These are phyloP conservation scores for Carex parvula DNA, from an alignment of 176 grass and related monocot genomes.

Conservation along the genomic window DNA sequence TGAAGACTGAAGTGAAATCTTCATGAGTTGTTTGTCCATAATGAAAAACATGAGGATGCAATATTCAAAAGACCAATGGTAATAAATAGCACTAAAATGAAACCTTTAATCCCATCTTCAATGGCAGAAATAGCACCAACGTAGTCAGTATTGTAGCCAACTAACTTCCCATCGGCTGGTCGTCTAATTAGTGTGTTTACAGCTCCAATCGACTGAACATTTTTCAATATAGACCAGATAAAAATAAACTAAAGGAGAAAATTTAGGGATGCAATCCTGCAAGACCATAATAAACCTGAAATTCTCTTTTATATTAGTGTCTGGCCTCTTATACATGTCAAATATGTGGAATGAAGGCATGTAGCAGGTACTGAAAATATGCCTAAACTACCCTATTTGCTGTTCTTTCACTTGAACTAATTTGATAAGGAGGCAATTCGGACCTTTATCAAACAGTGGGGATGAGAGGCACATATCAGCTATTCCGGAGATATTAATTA, in stretches of 20 bases:
- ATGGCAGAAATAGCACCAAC: conserved; percentile 97
- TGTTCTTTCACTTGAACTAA: background rate
- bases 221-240: conserved; percentile 29
- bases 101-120: conserved; percentile 95
- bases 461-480: background rate
- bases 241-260: conserved; percentile 15
- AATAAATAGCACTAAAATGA: conserved; percentile 6
- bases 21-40: background rate
- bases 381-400: background rate
- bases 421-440: background rate
- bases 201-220: conserved; percentile 79
- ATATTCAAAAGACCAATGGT: conserved; percentile 5
- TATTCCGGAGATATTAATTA: background rate
- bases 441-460: background rate
- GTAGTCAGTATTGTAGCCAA: conserved; percentile 95
- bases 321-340: background rate
- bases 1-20: background rate
- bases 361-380: background rate
- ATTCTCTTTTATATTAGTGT: background rate
- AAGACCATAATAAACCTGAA: background rate
- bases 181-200: conserved; percentile 85
- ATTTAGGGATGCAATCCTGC: background rate
- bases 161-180: conserved; percentile 62
- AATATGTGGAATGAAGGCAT: background rate
- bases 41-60: background rate